Conservation (phyloP, 192 early-diverging fungal species). For the Podila minutissima region DNA sequence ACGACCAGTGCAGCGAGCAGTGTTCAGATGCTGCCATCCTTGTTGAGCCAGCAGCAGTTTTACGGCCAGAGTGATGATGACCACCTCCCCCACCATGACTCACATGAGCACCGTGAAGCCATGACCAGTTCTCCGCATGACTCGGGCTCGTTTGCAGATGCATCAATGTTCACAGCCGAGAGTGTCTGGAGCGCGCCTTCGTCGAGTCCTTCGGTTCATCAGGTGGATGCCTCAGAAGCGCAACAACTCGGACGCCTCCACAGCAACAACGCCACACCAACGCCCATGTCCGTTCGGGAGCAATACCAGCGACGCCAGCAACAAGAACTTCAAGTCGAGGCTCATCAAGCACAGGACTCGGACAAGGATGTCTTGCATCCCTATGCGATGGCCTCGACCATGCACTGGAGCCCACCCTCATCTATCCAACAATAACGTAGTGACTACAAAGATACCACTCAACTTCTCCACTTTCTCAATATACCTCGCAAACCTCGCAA, state of each 20-base stretch:
- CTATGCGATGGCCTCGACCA: conserved; percentile 24
- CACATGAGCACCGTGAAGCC: conserved; percentile 25
- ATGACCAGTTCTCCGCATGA: conserved; percentile 43
- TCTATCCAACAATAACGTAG: not conserved
- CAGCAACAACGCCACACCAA: conserved; percentile 18
- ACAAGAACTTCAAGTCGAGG: conserved; percentile 15
- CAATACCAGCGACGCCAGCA: not conserved
- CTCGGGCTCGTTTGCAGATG: not conserved
- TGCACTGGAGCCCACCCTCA: conserved; percentile 30
- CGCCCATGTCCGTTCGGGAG: conserved; percentile 5
- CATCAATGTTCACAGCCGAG: conserved; percentile 24
- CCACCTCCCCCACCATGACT: not conserved
- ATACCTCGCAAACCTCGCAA: too few relatives aligned
- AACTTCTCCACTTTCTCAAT: too few relatives aligned
- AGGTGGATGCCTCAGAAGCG: conserved; percentile 8
- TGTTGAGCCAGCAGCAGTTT: conserved; percentile 37
- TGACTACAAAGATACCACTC: too few relatives aligned
- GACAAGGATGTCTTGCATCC: not conserved
- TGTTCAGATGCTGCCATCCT: conserved; percentile 33
- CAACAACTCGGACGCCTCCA: too few relatives aligned
- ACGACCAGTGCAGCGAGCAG: conserved; percentile 14
- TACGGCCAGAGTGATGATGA: conserved; percentile 35
- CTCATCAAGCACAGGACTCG: not conserved
- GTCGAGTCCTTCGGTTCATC: not conserved
- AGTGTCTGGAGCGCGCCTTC: conserved; percentile 44